phyloP scores from a whole-genome alignment of 2,329 filamentous ascomycete species.

The Penicillium sp. region DNA sequence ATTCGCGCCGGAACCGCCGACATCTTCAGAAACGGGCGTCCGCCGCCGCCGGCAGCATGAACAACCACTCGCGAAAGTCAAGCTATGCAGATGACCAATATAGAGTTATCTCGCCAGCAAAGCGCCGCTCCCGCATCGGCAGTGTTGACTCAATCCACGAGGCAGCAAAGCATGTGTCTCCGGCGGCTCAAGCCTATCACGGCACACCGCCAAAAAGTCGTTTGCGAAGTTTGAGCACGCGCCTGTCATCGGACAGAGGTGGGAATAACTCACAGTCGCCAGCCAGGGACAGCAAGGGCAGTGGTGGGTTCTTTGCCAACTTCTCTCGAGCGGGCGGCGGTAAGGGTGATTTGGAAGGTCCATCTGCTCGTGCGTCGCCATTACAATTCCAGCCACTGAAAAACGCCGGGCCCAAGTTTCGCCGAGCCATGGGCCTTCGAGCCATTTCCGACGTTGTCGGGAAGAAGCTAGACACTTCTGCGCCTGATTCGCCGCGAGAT shows the following conservation, averaged over 20 bases:
- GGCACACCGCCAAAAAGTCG: conserved; percentile 49
- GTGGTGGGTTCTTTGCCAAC: conserved; percentile 38
- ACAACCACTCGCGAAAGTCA: conserved; percentile 62
- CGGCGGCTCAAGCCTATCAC: conserved; percentile 66
- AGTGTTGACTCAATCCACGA: conserved; percentile 73
- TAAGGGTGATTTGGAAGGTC: conserved; percentile 48
- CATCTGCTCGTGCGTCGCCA: conserved; percentile 47
- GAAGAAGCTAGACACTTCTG: conserved; percentile 47
- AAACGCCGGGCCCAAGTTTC: conserved; percentile 58
- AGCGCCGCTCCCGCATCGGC: conserved; percentile 71
- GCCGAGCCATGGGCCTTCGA: conserved; percentile 66
- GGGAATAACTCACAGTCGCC: conserved; percentile 47
- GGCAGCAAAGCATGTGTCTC: conserved; percentile 48
- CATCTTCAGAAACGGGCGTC: conserved; percentile 70
- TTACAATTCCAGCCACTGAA: conserved; percentile 48
- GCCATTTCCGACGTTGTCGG: conserved; percentile 74
- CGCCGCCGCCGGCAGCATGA: conserved; percentile 37
- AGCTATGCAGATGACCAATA: conserved; percentile 75
- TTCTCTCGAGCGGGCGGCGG: conserved; percentile 42
- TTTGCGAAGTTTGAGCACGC: conserved; percentile 60
- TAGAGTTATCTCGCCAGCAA: conserved; percentile 61
- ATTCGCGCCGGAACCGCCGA: conserved; percentile 67
- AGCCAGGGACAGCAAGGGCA: conserved; percentile 52
- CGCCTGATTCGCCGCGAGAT: conserved; percentile 49
- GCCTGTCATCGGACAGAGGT: conserved; percentile 38